Percentiles rank a stretch among this genome's conserved stretches.
These are phyloP conservation scores for Malbranchea cinnamomea DNA, from an alignment of 2,329 filamentous ascomycete genomes.

Conservation along the genomic window DNA sequence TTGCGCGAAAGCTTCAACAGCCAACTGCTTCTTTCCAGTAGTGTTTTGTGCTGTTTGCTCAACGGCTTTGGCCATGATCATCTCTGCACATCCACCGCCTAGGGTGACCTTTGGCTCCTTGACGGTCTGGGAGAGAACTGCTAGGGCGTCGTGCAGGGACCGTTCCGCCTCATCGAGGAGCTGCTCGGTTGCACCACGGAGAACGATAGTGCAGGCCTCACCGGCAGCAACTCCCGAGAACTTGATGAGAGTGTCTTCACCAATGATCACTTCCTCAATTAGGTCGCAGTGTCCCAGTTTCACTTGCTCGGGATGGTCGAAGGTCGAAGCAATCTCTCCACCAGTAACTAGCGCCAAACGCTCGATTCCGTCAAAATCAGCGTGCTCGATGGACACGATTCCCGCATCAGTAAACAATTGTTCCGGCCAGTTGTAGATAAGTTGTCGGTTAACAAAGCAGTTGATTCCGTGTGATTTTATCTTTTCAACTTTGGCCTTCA, in stretches of 20 bases:
- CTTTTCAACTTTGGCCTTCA: constrained; percentile 97
- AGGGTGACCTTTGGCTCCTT: constrained; percentile 87
- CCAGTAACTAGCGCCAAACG: constrained; percentile 87
- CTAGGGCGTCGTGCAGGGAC: constrained; percentile 87
- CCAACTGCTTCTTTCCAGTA: constrained; percentile 91
- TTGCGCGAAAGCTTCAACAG: constrained; percentile 75
- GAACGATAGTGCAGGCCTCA: constrained; percentile 88
- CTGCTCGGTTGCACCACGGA: constrained; percentile 92
- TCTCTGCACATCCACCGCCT: constrained; percentile 91
- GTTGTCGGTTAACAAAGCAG: constrained; percentile 98
- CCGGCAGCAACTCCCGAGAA: constrained; percentile 93
- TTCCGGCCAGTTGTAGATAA: constrained; percentile 99
- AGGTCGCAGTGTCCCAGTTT: constrained; percentile 90
- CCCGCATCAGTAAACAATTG: constrained; percentile 96
- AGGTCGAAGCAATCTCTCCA: constrained; percentile 93
- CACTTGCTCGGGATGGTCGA: constrained; percentile 93
- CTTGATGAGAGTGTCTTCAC: constrained; percentile 92
- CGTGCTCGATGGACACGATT: constrained; percentile 97
- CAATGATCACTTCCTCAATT: constrained; percentile 97
- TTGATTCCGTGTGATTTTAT: constrained; percentile 99
- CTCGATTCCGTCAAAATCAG: constrained; percentile 97
- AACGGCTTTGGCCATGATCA: constrained; percentile 98
- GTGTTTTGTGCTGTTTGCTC: constrained; percentile 86
- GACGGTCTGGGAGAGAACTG: constrained; percentile 91
- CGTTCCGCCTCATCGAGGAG: constrained; percentile 93